These are phyloP conservation scores for Fusarium dimerum DNA, from an alignment of 2,329 filamentous ascomycete genomes.

Conservation along the genomic window DNA sequence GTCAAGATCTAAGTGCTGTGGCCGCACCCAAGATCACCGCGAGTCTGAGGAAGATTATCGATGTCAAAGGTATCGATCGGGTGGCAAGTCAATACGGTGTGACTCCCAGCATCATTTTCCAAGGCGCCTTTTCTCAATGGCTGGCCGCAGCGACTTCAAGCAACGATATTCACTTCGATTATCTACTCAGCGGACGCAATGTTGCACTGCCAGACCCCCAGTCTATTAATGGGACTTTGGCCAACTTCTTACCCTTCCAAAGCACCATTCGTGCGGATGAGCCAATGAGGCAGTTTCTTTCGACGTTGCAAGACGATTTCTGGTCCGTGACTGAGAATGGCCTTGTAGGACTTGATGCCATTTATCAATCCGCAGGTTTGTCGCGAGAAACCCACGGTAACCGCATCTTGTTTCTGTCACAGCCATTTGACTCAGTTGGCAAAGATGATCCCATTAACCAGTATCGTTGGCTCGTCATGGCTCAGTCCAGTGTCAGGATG, in stretches of 20 bases:
- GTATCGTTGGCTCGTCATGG: slow-evolving; percentile 9
- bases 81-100: slow-evolving; percentile 26
- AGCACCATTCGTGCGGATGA: neutral
- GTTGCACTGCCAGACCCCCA: slow-evolving; percentile 37
- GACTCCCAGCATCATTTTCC: slow-evolving; percentile 37
- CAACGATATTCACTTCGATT: slow-evolving; percentile 33
- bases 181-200: slow-evolving; percentile 41
- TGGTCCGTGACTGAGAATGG: slow-evolving; percentile 8
- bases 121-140: slow-evolving; percentile 34
- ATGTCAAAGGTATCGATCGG: slow-evolving; percentile 12
- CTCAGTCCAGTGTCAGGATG: slow-evolving; percentile 6
- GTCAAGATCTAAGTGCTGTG: neutral
- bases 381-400: slow-evolving; percentile 2
- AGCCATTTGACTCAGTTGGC: slow-evolving; percentile 6
- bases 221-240: slow-evolving; percentile 37
- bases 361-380: slow-evolving; percentile 1
- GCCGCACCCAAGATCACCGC: slow-evolving; percentile 2
- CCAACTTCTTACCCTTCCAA: slow-evolving; percentile 34
- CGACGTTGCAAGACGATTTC: slow-evolving; percentile 5
- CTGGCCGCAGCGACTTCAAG: slow-evolving; percentile 23
- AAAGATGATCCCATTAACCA: slow-evolving; percentile 1
- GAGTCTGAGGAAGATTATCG: neutral
- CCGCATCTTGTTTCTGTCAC: slow-evolving; percentile 7
- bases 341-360: slow-evolving; percentile 6
- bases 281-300: neutral